Evolutionary conservation across 495 filamentous ascomycete species (phyloP).

Genomic region (Aspergillus kassunensis): DNA sequence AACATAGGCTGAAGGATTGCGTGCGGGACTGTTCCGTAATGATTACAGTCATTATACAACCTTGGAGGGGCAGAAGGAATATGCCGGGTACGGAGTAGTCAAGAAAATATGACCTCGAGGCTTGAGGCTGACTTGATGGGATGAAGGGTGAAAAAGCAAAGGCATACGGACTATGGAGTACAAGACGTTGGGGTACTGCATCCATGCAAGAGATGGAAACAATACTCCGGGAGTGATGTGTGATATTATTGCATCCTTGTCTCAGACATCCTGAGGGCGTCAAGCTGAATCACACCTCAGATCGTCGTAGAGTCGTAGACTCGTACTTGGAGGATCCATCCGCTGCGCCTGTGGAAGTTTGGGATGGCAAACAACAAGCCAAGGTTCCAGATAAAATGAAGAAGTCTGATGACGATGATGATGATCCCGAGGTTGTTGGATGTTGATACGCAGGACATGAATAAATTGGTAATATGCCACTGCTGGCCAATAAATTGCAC

Average conservation of each 20-base stretch:
- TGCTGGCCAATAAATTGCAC: neutral
- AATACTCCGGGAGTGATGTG: neutral
- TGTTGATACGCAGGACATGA: neutral
- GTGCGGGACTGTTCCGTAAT: slow-evolving; percentile 6
- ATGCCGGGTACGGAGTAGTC: neutral
- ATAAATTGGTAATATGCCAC: neutral
- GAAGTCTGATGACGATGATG: slow-evolving; percentile 1
- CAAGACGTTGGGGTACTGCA: neutral
- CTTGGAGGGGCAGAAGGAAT: slow-evolving; percentile 3
- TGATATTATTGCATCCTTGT: neutral
- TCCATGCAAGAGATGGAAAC: slow-evolving; percentile 4
- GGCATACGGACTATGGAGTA: neutral
- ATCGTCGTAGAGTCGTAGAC: neutral
- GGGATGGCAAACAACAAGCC: neutral
- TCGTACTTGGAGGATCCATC: neutral
- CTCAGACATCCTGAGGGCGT: neutral
- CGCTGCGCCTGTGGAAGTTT: neutral
- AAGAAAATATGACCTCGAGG: neutral
- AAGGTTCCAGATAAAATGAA: slow-evolving; percentile 6
- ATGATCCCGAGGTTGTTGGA: slow-evolving; percentile 1
- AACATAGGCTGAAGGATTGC: neutral
- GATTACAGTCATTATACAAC: slow-evolving; percentile 4
- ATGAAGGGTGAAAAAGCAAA: slow-evolving; percentile 1
- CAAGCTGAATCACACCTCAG: neutral
- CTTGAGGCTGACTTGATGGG: slow-evolving; percentile 12